phyloP scores from a whole-genome alignment of 768 basidiomycete species.

The Leccinum boreale region DNA sequence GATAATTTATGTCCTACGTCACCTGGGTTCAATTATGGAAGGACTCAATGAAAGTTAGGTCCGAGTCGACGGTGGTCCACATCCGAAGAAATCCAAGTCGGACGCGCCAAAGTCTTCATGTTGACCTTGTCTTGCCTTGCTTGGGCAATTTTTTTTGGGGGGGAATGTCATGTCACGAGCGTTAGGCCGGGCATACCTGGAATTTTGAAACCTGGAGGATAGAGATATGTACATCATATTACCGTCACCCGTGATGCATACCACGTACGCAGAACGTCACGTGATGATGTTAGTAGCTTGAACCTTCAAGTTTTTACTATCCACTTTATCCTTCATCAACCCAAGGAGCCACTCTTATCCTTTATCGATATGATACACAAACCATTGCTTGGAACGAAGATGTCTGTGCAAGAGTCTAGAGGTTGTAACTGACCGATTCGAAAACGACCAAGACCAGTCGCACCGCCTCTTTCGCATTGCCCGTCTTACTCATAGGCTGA shows the following conservation, averaged over 20 bases:
- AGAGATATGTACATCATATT: no score
- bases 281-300: no score
- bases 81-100: not conserved
- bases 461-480: no score
- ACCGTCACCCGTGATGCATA: no score
- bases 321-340: not conserved
- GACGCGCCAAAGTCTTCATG: not conserved
- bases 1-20: not conserved
- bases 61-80: not conserved
- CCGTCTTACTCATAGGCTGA: not conserved
- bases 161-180: not conserved
- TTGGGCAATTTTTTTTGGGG: not conserved
- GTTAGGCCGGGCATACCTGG: not conserved
- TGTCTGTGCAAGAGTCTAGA: not conserved
- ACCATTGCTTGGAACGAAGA: not conserved
- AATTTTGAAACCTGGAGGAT: not conserved
- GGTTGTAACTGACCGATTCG: not conserved
- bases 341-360: not conserved
- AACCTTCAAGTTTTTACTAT: no score
- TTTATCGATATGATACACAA: not conserved
- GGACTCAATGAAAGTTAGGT: not conserved
- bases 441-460: not conserved
- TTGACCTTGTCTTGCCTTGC: not conserved
- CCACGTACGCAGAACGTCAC: no score
- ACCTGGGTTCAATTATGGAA: not conserved